These are phyloP conservation scores for Rhynchospora breviuscula DNA, from an alignment of 176 grass and related monocot genomes.

Conservation along the genomic window DNA sequence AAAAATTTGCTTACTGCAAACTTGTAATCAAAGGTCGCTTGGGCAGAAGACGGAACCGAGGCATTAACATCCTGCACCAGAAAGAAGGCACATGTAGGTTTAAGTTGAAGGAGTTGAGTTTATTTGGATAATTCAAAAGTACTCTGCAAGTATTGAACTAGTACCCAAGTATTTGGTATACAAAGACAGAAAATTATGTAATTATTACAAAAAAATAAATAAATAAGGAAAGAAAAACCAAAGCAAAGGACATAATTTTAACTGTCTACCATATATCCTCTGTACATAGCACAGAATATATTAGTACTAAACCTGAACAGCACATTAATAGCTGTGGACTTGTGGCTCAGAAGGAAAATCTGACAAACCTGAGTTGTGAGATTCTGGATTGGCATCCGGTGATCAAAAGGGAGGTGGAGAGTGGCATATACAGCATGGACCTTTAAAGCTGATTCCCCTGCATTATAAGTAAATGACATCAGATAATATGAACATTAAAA, in stretches of 20 bases:
- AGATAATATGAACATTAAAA: not conserved
- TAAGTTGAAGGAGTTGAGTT: not conserved
- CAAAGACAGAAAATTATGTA: not conserved
- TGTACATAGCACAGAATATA: not conserved
- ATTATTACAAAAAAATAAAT: not conserved
- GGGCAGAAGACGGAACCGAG: constrained; percentile 73
- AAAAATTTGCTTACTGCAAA: constrained; percentile 93
- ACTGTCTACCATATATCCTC: not conserved
- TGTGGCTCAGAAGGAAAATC: constrained; percentile 13
- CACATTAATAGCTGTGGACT: not conserved
- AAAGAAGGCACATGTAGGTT: not conserved
- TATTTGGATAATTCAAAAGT: not conserved
- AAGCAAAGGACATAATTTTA: not conserved
- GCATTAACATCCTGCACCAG: constrained; percentile 62
- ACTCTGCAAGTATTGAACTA: not conserved
- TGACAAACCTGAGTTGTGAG: constrained; percentile 78
- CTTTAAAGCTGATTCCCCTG: constrained; percentile 75
- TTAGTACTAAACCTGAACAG: not conserved
- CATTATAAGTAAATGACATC: constrained; percentile 11
- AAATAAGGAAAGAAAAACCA: not conserved
- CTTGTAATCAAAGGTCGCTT: constrained; percentile 88
- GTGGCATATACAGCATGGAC: constrained; percentile 79
- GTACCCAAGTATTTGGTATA: not conserved
- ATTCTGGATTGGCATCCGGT: constrained; percentile 81
- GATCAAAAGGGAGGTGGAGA: constrained; percentile 90